These are phyloP conservation scores for Cryptosporidium sp. DNA, from an alignment of 169 alveolate species.

Conservation along the genomic window DNA sequence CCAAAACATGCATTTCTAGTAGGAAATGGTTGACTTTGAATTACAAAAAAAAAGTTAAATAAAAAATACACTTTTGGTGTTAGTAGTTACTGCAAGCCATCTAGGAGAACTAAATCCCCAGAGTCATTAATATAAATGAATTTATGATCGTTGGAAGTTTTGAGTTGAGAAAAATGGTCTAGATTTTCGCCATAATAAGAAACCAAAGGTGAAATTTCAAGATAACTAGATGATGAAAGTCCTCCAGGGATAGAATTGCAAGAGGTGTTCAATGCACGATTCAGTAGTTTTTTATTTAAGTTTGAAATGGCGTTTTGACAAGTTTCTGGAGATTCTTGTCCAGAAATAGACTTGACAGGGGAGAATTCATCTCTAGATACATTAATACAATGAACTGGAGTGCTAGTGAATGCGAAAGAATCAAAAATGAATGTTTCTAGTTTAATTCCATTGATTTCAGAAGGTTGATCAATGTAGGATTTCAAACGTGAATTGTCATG, in stretches of 20 bases:
- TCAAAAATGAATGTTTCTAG: conserved; percentile 84
- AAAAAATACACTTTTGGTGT: too few relatives aligned
- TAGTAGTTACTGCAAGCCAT: too few relatives aligned
- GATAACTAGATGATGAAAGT: not conserved
- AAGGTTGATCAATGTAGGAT: conserved; percentile 71
- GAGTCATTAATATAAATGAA: conserved; percentile 18
- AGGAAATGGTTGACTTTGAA: not conserved
- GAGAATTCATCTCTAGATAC: conserved; percentile 84
- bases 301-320: conserved; percentile 39
- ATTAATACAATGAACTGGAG: conserved; percentile 68
- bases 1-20: conserved; percentile 12
- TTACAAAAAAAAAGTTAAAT: too few relatives aligned
- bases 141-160: not conserved
- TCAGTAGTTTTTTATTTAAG: conserved; percentile 1
- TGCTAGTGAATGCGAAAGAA: conserved; percentile 77
- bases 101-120: not conserved
- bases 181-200: conserved; percentile 77
- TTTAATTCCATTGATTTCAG: conserved; percentile 80
- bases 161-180: not conserved
- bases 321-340: conserved; percentile 82
- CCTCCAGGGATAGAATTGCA: not conserved
- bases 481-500: not conserved
- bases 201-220: conserved; percentile 76
- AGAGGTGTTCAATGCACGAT: not conserved
- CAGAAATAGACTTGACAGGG: conserved; percentile 85